phyloP scores from a whole-genome alignment of 1,139 yeast genomes.

The Taphrina communis region DNA sequence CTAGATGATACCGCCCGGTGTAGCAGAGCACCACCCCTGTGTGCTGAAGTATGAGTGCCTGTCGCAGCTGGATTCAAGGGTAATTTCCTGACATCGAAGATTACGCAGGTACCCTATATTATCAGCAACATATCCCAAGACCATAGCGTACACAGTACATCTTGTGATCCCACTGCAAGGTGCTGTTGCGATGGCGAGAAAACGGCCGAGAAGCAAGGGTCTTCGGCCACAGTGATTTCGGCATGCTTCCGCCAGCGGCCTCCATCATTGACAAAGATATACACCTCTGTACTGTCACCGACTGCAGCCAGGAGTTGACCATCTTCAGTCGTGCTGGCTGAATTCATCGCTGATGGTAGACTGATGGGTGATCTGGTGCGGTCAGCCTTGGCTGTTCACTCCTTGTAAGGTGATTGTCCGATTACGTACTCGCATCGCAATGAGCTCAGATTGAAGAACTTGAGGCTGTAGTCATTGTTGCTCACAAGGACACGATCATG shows the following conservation, averaged over 20 bases:
- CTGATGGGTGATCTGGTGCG: slow-evolving; percentile 11
- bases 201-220: slow-evolving; percentile 33
- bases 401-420: neutral
- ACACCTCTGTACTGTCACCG: slow-evolving; percentile 41
- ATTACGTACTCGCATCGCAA: slow-evolving; percentile 10
- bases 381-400: neutral
- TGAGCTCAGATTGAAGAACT: slow-evolving; percentile 17
- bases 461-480: slow-evolving; percentile 35
- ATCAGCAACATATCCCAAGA: neutral
- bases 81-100: slow-evolving; percentile 29
- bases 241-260: slow-evolving; percentile 28
- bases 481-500: slow-evolving; percentile 21
- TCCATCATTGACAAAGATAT: slow-evolving; percentile 26
- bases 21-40: neutral
- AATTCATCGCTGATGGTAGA: slow-evolving; percentile 40
- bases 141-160: neutral
- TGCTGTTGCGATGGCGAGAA: slow-evolving; percentile 27
- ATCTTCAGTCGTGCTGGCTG: slow-evolving; percentile 40
- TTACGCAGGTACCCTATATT: slow-evolving; percentile 14
- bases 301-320: slow-evolving; percentile 42
- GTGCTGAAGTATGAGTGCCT: neutral
- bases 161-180: slow-evolving; percentile 39
- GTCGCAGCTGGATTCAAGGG: neutral
- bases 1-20: slow-evolving; percentile 10
- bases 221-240: slow-evolving; percentile 27